Evolutionary conservation across 768 basidiomycete species (phyloP).

Genomic region (Russula sp.): DNA sequence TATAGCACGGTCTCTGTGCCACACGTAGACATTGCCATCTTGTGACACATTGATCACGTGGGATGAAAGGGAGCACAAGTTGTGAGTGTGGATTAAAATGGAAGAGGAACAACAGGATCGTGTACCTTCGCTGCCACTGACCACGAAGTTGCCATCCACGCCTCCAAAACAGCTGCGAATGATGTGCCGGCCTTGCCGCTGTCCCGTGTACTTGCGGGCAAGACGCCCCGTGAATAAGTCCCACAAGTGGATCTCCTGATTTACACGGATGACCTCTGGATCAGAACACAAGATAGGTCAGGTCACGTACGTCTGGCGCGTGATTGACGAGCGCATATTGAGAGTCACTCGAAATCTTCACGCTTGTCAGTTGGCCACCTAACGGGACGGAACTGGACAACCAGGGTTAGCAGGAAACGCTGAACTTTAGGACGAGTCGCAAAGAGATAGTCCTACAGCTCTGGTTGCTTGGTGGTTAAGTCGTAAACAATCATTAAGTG

Average conservation of each 20-base stretch:
- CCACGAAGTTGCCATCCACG: conserved; percentile 77
- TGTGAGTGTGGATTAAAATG: conserved; percentile 7
- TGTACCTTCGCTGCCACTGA: conserved; percentile 93
- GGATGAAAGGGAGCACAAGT: background rate
- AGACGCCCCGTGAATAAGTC: conserved; percentile 65
- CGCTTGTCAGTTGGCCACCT: conserved; percentile 81
- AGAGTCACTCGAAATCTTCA: conserved; percentile 82
- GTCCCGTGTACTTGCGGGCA: conserved; percentile 79
- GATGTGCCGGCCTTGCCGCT: conserved; percentile 76
- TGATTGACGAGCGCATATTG: conserved; percentile 83
- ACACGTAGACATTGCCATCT: conserved; percentile 94
- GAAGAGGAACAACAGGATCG: conserved; percentile 10
- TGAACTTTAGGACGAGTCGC: conserved; percentile 6
- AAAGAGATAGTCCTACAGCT: conserved; percentile 48
- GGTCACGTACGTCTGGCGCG: conserved; percentile 67
- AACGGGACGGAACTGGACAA: conserved; percentile 52
- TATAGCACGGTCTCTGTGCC: conserved; percentile 82
- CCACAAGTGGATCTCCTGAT: conserved; percentile 86
- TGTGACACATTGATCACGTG: conserved; percentile 20
- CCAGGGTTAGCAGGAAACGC: conserved; percentile 21
- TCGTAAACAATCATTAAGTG: conserved; percentile 75
- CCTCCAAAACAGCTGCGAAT: conserved; percentile 95
- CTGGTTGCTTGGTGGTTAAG: conserved; percentile 56
- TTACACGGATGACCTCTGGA: conserved; percentile 14
- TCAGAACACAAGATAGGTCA: conserved; percentile 16